phyloP scores from a whole-genome alignment of 768 basidiomycete genomes.

The Neoboletus magnificus region DNA sequence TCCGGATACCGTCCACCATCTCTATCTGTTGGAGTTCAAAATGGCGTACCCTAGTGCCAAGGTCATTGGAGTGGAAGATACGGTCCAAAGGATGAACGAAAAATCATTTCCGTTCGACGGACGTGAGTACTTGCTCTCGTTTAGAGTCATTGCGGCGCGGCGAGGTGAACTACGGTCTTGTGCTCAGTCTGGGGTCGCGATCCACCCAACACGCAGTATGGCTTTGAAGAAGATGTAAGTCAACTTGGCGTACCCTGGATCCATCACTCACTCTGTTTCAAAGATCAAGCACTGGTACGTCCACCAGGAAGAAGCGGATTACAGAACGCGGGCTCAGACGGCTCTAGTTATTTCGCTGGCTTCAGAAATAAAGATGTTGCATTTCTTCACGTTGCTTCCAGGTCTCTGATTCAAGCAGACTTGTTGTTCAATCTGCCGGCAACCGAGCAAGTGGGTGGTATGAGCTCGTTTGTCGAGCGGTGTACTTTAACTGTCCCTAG shows the following conservation, averaged over 20 bases:
- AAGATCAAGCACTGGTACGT: constrained; percentile 52
- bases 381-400: constrained; percentile 70
- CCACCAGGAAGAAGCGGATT: background rate
- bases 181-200: constrained; percentile 58
- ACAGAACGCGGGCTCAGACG: background rate
- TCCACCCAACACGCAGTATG: constrained; percentile 61
- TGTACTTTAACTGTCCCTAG: constrained; percentile 15
- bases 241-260: background rate
- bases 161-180: background rate
- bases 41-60: constrained; percentile 69
- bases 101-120: constrained; percentile 59
- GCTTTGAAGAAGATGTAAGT: constrained; percentile 69
- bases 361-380: constrained; percentile 79
- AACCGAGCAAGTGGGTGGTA: constrained; percentile 58
- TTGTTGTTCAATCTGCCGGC: constrained; percentile 79
- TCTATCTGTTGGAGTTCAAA: constrained; percentile 63
- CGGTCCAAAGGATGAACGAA: constrained; percentile 48
- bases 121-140: constrained; percentile 38
- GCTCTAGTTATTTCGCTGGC: constrained; percentile 61
- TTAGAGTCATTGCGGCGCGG: background rate
- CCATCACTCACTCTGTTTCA: background rate
- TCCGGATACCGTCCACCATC: constrained; percentile 55
- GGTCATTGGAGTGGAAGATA: constrained; percentile 63
- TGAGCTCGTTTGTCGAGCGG: background rate
- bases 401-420: constrained; percentile 77